These are phyloP conservation scores for Anisodus acutangulus DNA, from an alignment of 257 asterid genomes.

Conservation along the genomic window DNA sequence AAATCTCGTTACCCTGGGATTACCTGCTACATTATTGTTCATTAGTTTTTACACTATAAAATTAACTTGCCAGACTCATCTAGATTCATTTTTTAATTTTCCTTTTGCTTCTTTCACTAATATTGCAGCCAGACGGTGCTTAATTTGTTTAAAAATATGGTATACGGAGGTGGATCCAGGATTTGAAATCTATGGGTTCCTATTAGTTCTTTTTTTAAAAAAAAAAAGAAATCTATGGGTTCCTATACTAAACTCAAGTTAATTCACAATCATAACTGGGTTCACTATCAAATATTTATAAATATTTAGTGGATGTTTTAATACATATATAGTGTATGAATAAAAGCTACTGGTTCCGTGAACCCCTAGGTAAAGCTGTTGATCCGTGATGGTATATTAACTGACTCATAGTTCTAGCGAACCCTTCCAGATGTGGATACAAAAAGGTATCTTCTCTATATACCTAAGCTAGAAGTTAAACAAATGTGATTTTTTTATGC, in stretches of 20 bases:
- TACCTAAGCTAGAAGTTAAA: neutral
- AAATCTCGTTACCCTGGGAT: slow-evolving; percentile 1
- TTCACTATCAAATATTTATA: neutral
- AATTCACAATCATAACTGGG: neutral
- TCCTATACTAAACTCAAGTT: neutral
- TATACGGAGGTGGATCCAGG: neutral
- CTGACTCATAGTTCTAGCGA: neutral
- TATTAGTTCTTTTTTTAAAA: neutral
- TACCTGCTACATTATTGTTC: slow-evolving; percentile 3
- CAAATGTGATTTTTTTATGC: neutral
- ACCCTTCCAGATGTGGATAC: neutral
- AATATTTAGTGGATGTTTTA: neutral
- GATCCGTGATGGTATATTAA: too few species aligned
- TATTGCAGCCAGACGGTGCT: neutral
- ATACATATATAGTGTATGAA: neutral
- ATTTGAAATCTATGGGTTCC: slow-evolving; percentile 8
- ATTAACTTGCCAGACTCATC: neutral
- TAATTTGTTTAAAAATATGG: neutral
- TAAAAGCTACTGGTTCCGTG: too few species aligned
- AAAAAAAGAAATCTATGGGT: neutral
- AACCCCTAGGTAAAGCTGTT: too few species aligned
- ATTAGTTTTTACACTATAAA: neutral
- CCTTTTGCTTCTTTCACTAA: slow-evolving; percentile 2
- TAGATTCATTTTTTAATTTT: neutral
- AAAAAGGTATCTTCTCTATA: too few species aligned